Evolutionary conservation across 2,329 filamentous ascomycete genomes (phyloP).

Genomic region (Penicillium capsulatum): DNA sequence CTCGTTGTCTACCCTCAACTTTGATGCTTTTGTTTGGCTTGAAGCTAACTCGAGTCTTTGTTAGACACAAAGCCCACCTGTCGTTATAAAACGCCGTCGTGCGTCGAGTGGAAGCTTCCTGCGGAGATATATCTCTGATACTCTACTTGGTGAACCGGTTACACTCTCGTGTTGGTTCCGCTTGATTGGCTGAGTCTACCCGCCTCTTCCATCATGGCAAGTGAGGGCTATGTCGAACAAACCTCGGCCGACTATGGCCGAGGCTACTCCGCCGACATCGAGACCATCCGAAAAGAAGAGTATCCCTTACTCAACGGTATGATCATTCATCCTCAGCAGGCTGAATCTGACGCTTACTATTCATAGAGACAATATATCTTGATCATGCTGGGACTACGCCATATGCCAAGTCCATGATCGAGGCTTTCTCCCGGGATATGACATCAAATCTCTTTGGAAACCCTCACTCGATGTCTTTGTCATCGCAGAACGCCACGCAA

Average conservation of each 20-base stretch:
- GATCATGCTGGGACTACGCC: conserved; percentile 94
- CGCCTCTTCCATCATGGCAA: neutral
- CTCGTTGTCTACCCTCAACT: neutral
- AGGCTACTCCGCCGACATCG: conserved; percentile 45
- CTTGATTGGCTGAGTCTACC: too few relatives aligned
- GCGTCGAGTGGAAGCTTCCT: too few relatives aligned
- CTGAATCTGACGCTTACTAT: conserved; percentile 1
- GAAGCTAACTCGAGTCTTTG: conserved; percentile 4
- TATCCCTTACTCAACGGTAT: conserved; percentile 46
- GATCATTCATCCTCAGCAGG: neutral
- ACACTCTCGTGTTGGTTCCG: too few relatives aligned
- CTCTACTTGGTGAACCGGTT: too few relatives aligned
- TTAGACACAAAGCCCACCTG: neutral
- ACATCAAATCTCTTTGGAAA: conserved; percentile 78
- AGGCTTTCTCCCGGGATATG: conserved; percentile 74
- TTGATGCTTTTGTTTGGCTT: neutral
- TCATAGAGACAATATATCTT: conserved; percentile 69
- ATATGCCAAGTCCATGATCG: conserved; percentile 74
- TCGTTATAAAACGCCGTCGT: too few relatives aligned
- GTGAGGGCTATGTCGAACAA: neutral
- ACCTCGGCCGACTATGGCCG: conserved; percentile 18
- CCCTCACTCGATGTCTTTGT: conserved; percentile 78
- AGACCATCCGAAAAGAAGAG: conserved; percentile 45
- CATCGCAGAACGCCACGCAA: conserved; percentile 71
- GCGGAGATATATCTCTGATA: too few relatives aligned